These are phyloP conservation scores for Cercospora sp. DNA, from an alignment of 2,329 filamentous ascomycete genomes.

Conservation along the genomic window DNA sequence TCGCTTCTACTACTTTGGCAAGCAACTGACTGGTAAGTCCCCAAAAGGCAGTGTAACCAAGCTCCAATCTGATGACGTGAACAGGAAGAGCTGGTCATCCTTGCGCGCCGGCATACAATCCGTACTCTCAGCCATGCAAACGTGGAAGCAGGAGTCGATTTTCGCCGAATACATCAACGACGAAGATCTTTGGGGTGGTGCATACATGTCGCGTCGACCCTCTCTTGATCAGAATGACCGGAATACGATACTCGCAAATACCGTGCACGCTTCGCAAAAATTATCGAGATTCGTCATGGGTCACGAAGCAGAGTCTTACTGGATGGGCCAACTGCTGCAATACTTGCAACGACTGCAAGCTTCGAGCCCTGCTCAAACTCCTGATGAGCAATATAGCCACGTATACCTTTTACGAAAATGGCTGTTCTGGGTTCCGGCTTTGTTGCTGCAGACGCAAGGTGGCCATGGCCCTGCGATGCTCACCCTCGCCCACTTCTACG, in stretches of 20 bases:
- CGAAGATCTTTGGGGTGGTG: conserved; percentile 51
- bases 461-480: conserved; percentile 76
- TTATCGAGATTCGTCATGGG: conserved; percentile 46
- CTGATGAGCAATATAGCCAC: conserved; percentile 85
- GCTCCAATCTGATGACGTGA: background rate
- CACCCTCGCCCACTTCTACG: conserved; percentile 89
- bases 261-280: conserved; percentile 46
- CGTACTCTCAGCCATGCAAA: conserved; percentile 85
- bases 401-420: conserved; percentile 85
- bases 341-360: conserved; percentile 49
- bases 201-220: conserved; percentile 24
- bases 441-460: conserved; percentile 74
- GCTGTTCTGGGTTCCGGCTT: conserved; percentile 93
- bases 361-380: conserved; percentile 48
- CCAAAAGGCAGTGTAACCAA: no score
- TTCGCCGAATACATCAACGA: conserved; percentile 80
- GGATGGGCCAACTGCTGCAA: conserved; percentile 50
- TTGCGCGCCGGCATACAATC: conserved; percentile 89
- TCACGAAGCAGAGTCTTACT: conserved; percentile 50
- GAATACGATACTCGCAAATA: conserved; percentile 40
- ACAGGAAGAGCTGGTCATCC: conserved; percentile 87
- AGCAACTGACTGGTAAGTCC: conserved; percentile 86
- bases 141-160: conserved; percentile 84
- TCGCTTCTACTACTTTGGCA: conserved; percentile 95
- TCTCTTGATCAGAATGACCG: conserved; percentile 30